These are phyloP conservation scores for Diaporthe sp. DNA, from an alignment of 2,329 filamentous ascomycete genomes.

Conservation along the genomic window DNA sequence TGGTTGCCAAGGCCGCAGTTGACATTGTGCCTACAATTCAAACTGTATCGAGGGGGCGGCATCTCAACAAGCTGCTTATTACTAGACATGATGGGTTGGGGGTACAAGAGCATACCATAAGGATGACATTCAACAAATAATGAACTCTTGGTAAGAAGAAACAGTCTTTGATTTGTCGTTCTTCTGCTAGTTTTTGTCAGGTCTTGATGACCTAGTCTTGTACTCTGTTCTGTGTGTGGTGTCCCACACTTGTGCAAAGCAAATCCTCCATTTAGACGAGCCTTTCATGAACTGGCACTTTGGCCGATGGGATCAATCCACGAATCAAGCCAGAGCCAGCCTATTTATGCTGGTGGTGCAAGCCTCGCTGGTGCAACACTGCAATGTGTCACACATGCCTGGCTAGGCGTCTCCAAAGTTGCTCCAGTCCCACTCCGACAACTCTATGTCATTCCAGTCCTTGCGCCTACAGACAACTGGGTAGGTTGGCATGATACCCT, in stretches of 20 bases:
- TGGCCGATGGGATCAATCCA: not conserved
- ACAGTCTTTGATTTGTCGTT: not conserved
- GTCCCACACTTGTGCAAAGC: not conserved
- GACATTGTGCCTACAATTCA: not conserved
- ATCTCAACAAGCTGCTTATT: conserved; percentile 34
- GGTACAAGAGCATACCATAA: not conserved
- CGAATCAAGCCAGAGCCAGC: not conserved
- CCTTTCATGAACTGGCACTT: not conserved
- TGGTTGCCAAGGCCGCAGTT: not conserved
- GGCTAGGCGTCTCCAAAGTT: not conserved
- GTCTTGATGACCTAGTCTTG: not conserved
- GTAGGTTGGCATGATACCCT: not conserved
- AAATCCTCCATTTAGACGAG: not conserved
- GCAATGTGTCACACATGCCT: not conserved
- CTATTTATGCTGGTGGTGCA: not conserved
- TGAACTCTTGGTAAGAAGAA: not conserved
- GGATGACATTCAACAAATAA: not conserved
- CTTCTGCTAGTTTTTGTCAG: not conserved
- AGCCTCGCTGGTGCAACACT: not conserved
- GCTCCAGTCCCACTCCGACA: not conserved
- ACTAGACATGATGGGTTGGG: not conserved
- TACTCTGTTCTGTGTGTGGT: not conserved
- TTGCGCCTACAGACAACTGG: not conserved
- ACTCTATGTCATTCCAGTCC: not conserved
- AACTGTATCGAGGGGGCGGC: not conserved